Conservation (phyloP, 345 rosid species). For the Luvunga scandens region DNA sequence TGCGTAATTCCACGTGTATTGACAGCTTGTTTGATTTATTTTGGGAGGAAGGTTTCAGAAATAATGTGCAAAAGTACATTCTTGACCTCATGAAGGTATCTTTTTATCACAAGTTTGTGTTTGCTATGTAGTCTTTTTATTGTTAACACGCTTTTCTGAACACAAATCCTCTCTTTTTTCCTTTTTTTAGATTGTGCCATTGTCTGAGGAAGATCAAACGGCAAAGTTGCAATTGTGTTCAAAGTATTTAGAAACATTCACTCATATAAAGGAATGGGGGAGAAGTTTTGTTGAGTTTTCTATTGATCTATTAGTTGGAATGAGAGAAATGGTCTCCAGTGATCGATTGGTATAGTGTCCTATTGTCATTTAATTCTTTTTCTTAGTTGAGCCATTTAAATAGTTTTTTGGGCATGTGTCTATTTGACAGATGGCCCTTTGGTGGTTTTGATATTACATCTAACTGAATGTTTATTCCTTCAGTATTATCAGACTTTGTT, state of each 20-base stretch:
- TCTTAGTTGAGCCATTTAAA: background rate
- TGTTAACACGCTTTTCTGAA: constrained; percentile 12
- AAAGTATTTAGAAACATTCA: constrained; percentile 81
- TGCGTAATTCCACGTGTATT: constrained; percentile 55
- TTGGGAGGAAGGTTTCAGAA: constrained; percentile 78
- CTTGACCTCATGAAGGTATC: constrained; percentile 86
- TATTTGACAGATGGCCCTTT: constrained; percentile 10
- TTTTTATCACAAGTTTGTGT: constrained; percentile 3
- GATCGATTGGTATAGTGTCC: constrained; percentile 53
- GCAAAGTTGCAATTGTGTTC: constrained; percentile 77
- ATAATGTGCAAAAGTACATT: constrained; percentile 55
- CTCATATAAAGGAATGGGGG: constrained; percentile 81
- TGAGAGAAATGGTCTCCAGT: constrained; percentile 69
- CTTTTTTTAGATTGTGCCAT: constrained; percentile 50
- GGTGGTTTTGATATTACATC: constrained; percentile 18
- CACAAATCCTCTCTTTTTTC: background rate
- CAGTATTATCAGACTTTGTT: constrained; percentile 90
- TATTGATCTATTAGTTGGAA: constrained; percentile 73
- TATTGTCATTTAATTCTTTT: constrained; percentile 1
- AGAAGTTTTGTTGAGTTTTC: constrained; percentile 59
- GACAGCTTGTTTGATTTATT: constrained; percentile 87
- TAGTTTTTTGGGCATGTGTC: background rate
- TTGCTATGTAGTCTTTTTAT: background rate
- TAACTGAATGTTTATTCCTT: constrained; percentile 26
- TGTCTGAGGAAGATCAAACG: constrained; percentile 57